Conservation (phyloP, 768 basidiomycete genomes). For the Clitopilus hobsonii region DNA sequence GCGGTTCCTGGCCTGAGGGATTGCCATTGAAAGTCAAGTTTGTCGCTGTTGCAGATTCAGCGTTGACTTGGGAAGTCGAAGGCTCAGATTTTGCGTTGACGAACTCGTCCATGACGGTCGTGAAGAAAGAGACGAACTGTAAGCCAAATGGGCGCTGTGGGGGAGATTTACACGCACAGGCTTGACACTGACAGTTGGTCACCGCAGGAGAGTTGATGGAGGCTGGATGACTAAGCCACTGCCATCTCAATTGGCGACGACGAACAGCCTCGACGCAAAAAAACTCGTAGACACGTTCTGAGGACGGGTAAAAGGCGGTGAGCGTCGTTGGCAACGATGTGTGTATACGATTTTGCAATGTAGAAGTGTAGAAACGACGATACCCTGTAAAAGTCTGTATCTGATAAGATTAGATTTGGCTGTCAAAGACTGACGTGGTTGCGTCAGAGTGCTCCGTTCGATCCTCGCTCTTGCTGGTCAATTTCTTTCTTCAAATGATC, state of each 20-base stretch:
- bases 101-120: slow-evolving; percentile 11
- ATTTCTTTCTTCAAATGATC: too few relatives aligned
- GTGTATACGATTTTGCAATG: neutral
- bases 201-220: neutral
- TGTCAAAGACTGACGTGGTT: neutral
- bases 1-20: slow-evolving; percentile 25
- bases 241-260: neutral
- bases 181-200: neutral
- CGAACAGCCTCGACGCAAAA: neutral
- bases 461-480: too few relatives aligned
- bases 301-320: neutral
- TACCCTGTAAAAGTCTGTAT: neutral
- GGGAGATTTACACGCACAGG: neutral
- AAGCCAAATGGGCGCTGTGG: neutral
- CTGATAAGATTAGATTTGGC: neutral
- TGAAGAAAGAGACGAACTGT: neutral
- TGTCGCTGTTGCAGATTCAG: slow-evolving; percentile 41
- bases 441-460: neutral
- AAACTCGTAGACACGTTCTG: neutral
- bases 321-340: neutral
- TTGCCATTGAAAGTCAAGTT: slow-evolving; percentile 37
- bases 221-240: neutral
- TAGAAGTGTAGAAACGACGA: neutral
- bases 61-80: slow-evolving; percentile 42
- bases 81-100: slow-evolving; percentile 46